Conservation (phyloP, 129 eudicot genomes). For the Solidago caesia region DNA sequence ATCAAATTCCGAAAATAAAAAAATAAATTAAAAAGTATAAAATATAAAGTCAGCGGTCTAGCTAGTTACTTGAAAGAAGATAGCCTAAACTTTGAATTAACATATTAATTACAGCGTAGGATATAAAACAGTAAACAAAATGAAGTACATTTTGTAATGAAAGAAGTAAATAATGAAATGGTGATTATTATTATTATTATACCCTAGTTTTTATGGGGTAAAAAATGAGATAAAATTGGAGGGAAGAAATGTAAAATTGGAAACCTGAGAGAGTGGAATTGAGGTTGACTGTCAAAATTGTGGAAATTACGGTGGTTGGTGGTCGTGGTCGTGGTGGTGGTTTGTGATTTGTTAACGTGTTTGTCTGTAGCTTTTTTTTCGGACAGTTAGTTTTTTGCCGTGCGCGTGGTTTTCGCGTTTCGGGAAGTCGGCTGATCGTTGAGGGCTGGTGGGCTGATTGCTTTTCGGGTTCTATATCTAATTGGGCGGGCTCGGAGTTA, state of each 20-base stretch:
- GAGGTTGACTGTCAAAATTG: neutral
- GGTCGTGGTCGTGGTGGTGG: slow-evolving; percentile 27
- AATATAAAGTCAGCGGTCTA: slow-evolving; percentile 13
- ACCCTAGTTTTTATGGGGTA: slow-evolving; percentile 21
- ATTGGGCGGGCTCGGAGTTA: too few species aligned
- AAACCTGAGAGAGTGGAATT: slow-evolving; percentile 25
- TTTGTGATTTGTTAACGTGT: slow-evolving; percentile 18
- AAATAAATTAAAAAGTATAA: neutral
- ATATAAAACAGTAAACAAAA: neutral
- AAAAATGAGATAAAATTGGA: slow-evolving; percentile 3
- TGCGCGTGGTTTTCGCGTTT: slow-evolving; percentile 16
- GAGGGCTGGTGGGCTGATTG: slow-evolving; percentile 29
- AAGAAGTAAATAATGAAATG: neutral
- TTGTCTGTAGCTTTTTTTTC: slow-evolving; percentile 19
- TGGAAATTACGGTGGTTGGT: slow-evolving; percentile 21
- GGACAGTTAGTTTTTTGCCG: slow-evolving; percentile 9
- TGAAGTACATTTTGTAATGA: slow-evolving; percentile 26
- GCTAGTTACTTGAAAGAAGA: neutral
- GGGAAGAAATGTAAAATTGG: slow-evolving; percentile 21
- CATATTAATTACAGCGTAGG: neutral
- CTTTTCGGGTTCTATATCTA: too few species aligned
- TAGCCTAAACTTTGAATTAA: neutral
- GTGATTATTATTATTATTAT: neutral
- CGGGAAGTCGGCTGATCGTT: slow-evolving; percentile 30
- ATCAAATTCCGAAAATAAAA: slow-evolving; percentile 23